These are phyloP conservation scores for Erigeron philadelphicus DNA, from an alignment of 140 eudicot genomes.

Conservation along the genomic window DNA sequence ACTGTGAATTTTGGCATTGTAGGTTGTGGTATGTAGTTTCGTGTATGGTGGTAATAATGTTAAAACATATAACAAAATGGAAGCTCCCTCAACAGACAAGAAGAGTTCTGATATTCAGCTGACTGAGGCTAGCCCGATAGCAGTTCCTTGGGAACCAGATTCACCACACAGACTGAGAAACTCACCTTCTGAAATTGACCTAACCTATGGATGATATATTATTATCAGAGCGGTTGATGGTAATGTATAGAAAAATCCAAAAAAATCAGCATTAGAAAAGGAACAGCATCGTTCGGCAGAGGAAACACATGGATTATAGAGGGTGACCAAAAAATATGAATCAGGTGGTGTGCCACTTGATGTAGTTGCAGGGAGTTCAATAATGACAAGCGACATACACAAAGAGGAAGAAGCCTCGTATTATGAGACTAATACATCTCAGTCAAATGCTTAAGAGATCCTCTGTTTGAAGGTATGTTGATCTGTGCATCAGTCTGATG, in stretches of 20 bases:
- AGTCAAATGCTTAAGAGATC: no score
- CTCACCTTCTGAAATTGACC: slow-evolving; percentile 63
- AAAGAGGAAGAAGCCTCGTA: no score
- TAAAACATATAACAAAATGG: slow-evolving; percentile 41
- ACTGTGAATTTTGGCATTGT: slow-evolving; percentile 20
- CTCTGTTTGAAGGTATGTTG: no score
- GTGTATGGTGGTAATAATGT: slow-evolving; percentile 44
- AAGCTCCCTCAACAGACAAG: slow-evolving; percentile 29
- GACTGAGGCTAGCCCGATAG: slow-evolving; percentile 29
- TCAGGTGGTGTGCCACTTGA: no score
- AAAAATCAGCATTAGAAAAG: no score
- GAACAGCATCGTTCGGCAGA: no score
- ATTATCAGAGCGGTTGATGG: slow-evolving; percentile 9
- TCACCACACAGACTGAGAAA: slow-evolving; percentile 34
- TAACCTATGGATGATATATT: slow-evolving; percentile 49
- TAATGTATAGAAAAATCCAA: slow-evolving; percentile 39
- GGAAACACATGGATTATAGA: no score
- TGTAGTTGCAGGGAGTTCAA: no score
- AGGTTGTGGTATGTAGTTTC: slow-evolving; percentile 88
- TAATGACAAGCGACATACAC: no score
- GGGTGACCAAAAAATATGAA: no score
- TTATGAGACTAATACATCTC: no score
- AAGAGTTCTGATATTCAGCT: slow-evolving; percentile 23
- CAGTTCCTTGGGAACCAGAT: slow-evolving; percentile 35
- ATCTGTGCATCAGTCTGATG: no score